Conservation (phyloP, 2,329 filamentous ascomycete species). For the Fusarium coffeatum region DNA sequence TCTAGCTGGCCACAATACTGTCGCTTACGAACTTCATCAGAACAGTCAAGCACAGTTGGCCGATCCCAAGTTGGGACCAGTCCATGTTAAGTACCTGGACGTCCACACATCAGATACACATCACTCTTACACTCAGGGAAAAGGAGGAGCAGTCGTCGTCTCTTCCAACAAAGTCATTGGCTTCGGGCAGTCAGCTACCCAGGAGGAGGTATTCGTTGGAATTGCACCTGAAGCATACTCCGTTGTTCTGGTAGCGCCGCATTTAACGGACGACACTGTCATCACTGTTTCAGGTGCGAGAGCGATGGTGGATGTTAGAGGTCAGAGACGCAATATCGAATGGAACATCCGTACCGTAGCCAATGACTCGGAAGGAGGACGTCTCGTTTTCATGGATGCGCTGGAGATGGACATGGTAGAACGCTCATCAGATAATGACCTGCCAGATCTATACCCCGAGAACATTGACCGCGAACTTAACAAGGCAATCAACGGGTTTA, state of each 20-base stretch:
- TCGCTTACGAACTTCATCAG: slow-evolving; percentile 44
- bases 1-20: background rate
- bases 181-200: slow-evolving; percentile 53
- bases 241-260: slow-evolving; percentile 50
- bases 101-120: slow-evolving; percentile 44
- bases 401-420: slow-evolving; percentile 50
- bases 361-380: slow-evolving; percentile 32
- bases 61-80: slow-evolving; percentile 9
- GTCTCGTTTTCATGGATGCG: slow-evolving; percentile 53
- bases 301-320: slow-evolving; percentile 47
- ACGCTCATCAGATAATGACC: background rate
- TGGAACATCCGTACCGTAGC: slow-evolving; percentile 26
- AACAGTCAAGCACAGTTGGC: background rate
- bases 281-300: slow-evolving; percentile 46
- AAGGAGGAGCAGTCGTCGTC: slow-evolving; percentile 46
- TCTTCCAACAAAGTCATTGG: slow-evolving; percentile 52
- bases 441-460: slow-evolving; percentile 45
- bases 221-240: slow-evolving; percentile 52
- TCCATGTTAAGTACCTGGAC: slow-evolving; percentile 33
- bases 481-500: slow-evolving; percentile 48
- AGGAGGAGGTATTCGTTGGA: slow-evolving; percentile 52
- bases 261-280: slow-evolving; percentile 42
- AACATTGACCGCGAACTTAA: slow-evolving; percentile 48
- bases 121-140: slow-evolving; percentile 40
- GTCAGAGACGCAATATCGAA: slow-evolving; percentile 47